Percentiles rank a stretch among this genome's conserved stretches.
These are phyloP conservation scores for Massarina eburnea DNA, from an alignment of 2,329 filamentous ascomycete genomes.

Conservation along the genomic window DNA sequence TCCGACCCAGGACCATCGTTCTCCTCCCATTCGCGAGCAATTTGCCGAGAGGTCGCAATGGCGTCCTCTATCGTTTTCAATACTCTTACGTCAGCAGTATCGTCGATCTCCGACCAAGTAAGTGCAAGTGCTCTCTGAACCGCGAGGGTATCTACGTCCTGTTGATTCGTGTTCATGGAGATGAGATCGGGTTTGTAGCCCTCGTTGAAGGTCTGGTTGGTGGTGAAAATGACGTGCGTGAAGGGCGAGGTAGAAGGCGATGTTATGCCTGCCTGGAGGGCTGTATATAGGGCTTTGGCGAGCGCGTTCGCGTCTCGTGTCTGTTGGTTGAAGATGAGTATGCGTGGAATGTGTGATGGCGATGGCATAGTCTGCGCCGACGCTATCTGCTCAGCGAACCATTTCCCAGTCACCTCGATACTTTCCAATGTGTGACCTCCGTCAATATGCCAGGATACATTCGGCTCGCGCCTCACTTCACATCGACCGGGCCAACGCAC, in stretches of 20 bases:
- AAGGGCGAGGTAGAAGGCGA: constrained; percentile 54
- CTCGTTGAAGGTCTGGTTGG: constrained; percentile 68
- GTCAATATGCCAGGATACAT: constrained; percentile 76
- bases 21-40: constrained; percentile 35
- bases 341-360: constrained; percentile 44
- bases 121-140: constrained; percentile 70
- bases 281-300: constrained; percentile 63
- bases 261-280: constrained; percentile 46
- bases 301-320: constrained; percentile 73
- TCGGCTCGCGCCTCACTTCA: constrained; percentile 61
- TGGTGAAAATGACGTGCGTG: constrained; percentile 75
- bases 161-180: constrained; percentile 61
- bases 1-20: constrained; percentile 39
- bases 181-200: constrained; percentile 67
- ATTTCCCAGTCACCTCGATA: constrained; percentile 71
- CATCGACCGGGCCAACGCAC: constrained; percentile 76
- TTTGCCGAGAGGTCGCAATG: constrained; percentile 57
- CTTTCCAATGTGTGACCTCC: constrained; percentile 88
- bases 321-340: constrained; percentile 91
- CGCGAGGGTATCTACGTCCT: constrained; percentile 59
- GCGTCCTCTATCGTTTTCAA: constrained; percentile 70
- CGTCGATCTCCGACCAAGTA: constrained; percentile 54
- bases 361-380: constrained; percentile 37
- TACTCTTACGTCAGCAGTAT: constrained; percentile 55
- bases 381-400: constrained; percentile 63